A percentile compares a stretch with the other conserved stretches of the same genome.
Conservation (phyloP, 768 basidiomycete species). For the Pisolithus microcarpus region DNA sequence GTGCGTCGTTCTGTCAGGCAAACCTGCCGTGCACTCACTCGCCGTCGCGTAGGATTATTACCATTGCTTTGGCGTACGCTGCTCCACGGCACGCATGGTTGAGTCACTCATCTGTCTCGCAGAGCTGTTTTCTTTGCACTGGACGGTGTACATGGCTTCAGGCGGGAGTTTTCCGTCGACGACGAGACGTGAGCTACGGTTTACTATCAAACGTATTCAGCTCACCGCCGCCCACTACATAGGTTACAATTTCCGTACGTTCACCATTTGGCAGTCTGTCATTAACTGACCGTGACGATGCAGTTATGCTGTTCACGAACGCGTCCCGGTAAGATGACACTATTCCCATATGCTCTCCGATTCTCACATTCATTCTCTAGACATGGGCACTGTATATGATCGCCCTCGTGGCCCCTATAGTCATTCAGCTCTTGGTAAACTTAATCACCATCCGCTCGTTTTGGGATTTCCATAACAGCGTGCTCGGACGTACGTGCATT, state of each 20-base stretch:
- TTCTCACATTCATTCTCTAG: slow-evolving; percentile 23
- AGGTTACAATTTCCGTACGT: slow-evolving; percentile 22
- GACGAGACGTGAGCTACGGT: slow-evolving; percentile 55
- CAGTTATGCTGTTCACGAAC: slow-evolving; percentile 68
- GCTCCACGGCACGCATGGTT: not conserved
- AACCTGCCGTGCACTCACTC: slow-evolving; percentile 2
- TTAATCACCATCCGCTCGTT: slow-evolving; percentile 66
- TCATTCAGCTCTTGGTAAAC: slow-evolving; percentile 65
- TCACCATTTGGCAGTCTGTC: not conserved
- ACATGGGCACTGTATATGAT: slow-evolving; percentile 46
- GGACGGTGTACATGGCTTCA: slow-evolving; percentile 62
- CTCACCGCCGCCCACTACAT: slow-evolving; percentile 7
- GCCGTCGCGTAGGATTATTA: slow-evolving; percentile 48
- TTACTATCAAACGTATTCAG: not conserved
- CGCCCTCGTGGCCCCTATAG: slow-evolving; percentile 56
- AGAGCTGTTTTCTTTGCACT: slow-evolving; percentile 60
- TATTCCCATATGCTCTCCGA: not conserved
- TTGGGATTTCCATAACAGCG: slow-evolving; percentile 83
- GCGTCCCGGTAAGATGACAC: slow-evolving; percentile 54
- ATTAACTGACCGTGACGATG: slow-evolving; percentile 6
- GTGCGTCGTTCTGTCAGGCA: slow-evolving; percentile 32
- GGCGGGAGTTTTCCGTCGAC: slow-evolving; percentile 67
- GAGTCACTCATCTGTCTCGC: not conserved
- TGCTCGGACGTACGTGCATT: slow-evolving; percentile 34
- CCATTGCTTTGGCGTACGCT: slow-evolving; percentile 57